Percentiles rank a stretch among this genome's conserved stretches.
These are phyloP conservation scores for Botrytis hyacinthi DNA, from an alignment of 2,329 filamentous ascomycete species.

Conservation along the genomic window DNA sequence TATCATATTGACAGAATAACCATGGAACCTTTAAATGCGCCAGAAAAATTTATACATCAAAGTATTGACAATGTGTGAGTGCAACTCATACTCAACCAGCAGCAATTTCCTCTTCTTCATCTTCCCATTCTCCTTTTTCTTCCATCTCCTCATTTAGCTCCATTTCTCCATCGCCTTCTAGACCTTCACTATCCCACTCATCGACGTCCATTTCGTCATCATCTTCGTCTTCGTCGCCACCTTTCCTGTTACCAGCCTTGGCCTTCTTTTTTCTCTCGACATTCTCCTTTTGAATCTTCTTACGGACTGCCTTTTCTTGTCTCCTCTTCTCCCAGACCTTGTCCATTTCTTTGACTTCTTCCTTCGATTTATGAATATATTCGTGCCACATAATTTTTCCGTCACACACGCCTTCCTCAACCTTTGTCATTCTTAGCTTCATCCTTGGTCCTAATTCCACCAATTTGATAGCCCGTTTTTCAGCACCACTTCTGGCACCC, in stretches of 20 bases:
- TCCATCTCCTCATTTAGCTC: constrained; percentile 39
- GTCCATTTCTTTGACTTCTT: constrained; percentile 76
- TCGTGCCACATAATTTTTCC: constrained; percentile 98
- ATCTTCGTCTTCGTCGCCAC: constrained; percentile 52
- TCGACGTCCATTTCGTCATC: constrained; percentile 49
- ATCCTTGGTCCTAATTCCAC: constrained; percentile 90
- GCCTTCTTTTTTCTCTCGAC: constrained; percentile 78
- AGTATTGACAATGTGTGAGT: not conserved
- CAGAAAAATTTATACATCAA: constrained; percentile 9
- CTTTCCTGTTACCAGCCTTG: constrained; percentile 47
- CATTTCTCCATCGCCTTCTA: constrained; percentile 39
- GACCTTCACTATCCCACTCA: constrained; percentile 41
- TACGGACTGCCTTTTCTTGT: constrained; percentile 78
- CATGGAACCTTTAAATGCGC: not conserved
- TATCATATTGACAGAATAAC: constrained; percentile 5
- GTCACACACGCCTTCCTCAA: constrained; percentile 87
- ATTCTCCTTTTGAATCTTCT: constrained; percentile 82
- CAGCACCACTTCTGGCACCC: constrained; percentile 42
- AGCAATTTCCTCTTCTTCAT: constrained; percentile 39
- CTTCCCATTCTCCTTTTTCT: constrained; percentile 38
- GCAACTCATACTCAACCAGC: constrained; percentile 27
- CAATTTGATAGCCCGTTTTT: constrained; percentile 85
- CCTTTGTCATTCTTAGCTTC: constrained; percentile 86
- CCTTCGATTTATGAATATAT: constrained; percentile 79
- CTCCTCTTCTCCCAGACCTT: constrained; percentile 75